Evolutionary conservation across 805 yeast species (phyloP), one percentile per base, ranked within the genome.

Genomic region (Wickerhamomyces chaumierensis): DNA sequence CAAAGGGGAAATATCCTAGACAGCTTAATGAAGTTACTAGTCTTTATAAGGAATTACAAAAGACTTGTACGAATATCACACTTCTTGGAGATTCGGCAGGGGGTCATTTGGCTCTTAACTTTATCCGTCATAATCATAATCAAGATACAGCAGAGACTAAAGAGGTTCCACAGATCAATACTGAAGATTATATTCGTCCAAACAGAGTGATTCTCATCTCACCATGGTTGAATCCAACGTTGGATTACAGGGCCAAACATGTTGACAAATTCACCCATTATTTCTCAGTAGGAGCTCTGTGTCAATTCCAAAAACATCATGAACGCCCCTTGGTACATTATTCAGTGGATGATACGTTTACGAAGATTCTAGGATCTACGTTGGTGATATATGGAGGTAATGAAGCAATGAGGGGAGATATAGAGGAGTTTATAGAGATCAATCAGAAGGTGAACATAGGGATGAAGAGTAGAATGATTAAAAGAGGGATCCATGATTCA

Each of bases 21-120:
- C 62, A 56, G 40, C 37, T 57, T 20, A 23, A 39, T 16, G 58
- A 58, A 39, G 44, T 46, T 12, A 40, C 42, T 20, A 33, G 38
- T 5, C 40, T 49, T 21, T 53, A 46, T 38, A 42, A 47, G 27
- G 42, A 41, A 5, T 39, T 57, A 18, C 19, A 40, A 15, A 34
- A 43, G 31, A 31, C 45, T 2, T 40, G 40, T 5, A 38, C 46
- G 36, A 40, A 49, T 34, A 43, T 55, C 33, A 41, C 52, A 11
- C 35, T 52, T 3, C 38, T 46, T 20, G 63, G 63, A 15, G 63
- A 58, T 37, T 57, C 61, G 9, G 56, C 56, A 12, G 62, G 63
- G 18, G 62, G 54, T 2, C 52, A 54, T 35, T 40, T 58, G 23
- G 40, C 46, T 2, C 36, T 55, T 13, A 47, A 47, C 5, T 37